phyloP scores from a whole-genome alignment of 1,284 basidiomycete species.

The Hymenochaete sp. region DNA sequence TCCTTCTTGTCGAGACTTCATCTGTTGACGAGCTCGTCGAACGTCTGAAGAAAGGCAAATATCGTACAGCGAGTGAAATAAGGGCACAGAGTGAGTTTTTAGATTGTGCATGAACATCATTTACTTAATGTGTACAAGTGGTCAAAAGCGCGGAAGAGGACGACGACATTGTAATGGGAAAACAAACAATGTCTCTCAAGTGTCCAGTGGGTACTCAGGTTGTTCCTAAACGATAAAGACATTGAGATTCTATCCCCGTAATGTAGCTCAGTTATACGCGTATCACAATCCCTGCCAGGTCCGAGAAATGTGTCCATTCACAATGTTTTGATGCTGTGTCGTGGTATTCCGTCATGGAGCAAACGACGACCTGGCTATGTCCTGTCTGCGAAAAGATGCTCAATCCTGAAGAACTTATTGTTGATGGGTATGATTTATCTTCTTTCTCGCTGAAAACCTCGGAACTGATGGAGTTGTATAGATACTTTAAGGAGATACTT shows the following conservation, averaged over 20 bases:
- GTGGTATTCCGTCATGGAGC: conserved; percentile 94
- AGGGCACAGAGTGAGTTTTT: conserved; percentile 49
- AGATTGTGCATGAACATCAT: conserved; percentile 4
- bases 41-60: conserved; percentile 57
- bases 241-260: no score
- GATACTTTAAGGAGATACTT: conserved; percentile 80
- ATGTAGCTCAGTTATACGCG: conserved; percentile 81
- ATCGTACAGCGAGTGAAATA: conserved; percentile 59
- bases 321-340: conserved; percentile 95
- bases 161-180: conserved; percentile 82
- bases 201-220: conserved; percentile 65
- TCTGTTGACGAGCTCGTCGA: conserved; percentile 59
- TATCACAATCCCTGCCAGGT: conserved; percentile 79
- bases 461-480: conserved; percentile 25
- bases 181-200: conserved; percentile 82
- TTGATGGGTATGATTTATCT: conserved; percentile 69
- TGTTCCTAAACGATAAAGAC: conserved; percentile 7
- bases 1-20: conserved; percentile 74
- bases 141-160: conserved; percentile 53
- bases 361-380: conserved; percentile 93
- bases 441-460: conserved; percentile 9
- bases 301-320: conserved; percentile 77
- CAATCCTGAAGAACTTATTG: conserved; percentile 74
- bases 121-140: conserved; percentile 40
- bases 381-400: conserved; percentile 87